These are phyloP conservation scores for Hyaloscypha bicolor DNA, from an alignment of 495 filamentous ascomycete species.

Conservation along the genomic window DNA sequence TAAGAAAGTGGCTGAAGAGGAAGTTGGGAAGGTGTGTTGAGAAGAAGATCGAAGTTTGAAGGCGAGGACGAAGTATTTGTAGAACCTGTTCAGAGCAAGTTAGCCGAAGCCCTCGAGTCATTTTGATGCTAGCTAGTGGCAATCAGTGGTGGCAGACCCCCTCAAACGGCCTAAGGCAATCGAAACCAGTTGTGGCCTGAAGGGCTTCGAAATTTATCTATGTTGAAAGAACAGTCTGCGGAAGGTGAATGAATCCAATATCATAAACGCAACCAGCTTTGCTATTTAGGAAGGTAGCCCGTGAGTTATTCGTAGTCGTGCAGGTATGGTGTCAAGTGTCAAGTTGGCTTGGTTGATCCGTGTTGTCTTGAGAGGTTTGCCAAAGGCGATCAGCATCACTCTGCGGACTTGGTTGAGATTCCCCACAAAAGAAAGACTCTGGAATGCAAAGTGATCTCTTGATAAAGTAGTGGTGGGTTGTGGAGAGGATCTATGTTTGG, in stretches of 20 bases:
- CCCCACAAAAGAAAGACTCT: neutral
- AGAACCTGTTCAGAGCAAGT: neutral
- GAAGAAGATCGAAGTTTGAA: slow-evolving; percentile 15
- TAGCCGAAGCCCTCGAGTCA: slow-evolving; percentile 4
- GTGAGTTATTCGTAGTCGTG: neutral
- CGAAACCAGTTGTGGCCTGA: neutral
- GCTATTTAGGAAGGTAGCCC: neutral
- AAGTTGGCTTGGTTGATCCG: neutral
- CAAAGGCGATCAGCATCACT: neutral
- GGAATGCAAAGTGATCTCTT: neutral
- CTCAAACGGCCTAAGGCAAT: slow-evolving; percentile 1
- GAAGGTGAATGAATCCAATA: neutral
- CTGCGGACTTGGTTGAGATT: neutral
- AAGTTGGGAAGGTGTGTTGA: neutral
- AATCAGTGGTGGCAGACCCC: slow-evolving; percentile 6
- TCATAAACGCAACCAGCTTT: neutral
- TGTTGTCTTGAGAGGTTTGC: neutral
- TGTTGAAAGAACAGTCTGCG: neutral
- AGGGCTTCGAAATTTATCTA: neutral
- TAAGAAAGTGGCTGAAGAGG: neutral
- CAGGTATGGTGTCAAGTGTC: neutral
- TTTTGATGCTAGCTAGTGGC: neutral
- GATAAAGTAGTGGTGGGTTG: neutral
- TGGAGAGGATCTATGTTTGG: neutral
- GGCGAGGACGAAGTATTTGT: slow-evolving; percentile 2